Evolutionary conservation across 2,329 filamentous ascomycete species (phyloP), one percentile per base, ranked within the genome.

Genomic region (Fusarium transvaalense): DNA sequence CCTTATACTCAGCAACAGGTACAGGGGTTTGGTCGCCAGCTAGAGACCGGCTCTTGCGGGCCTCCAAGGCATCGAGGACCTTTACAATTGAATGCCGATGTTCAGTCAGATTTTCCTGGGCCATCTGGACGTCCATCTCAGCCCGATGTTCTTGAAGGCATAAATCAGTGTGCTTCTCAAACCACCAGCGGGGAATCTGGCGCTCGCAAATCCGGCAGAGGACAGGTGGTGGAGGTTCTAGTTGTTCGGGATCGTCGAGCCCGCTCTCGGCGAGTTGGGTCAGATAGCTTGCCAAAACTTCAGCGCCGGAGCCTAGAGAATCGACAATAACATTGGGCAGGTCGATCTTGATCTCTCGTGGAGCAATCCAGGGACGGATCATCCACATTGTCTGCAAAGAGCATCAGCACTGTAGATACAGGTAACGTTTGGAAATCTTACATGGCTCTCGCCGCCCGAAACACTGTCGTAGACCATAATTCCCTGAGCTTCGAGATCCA

Each of bases 101-200:
- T 76, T 99, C 96, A 9, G 91, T 92, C 48, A 99, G 83, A 66
- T 89, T 93, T 76, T 99, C 96, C 76, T 99, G 96, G 8, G 94
- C 89, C 84, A 98, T 91, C 77, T 99, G 95, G 6, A 99, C 94
- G 73, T 98, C 95, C 92, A 97, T 97, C 78, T 99, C 96, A 1
- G 96, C 95, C 52, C 92, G 91, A 76, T 99, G 96, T 77, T 99
- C 96, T 77, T 98, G 94, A 56, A 97, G 84, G 76, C 96, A 99
- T 21, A 98, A 83, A 74, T 99, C 97, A 3, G 95, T 97, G 78
- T 99, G 96, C 79, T 98, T 99, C 80, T 99, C 96, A 73, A 99
- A 99, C 97, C 96, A 99, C 96, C 96, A 99, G 1, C 95, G 94
- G 6, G 93, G 93, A 64, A 99, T 98, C 66, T 97, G 93, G 55